Percentiles rank a stretch among this genome's conserved stretches.
Evolutionary conservation across 169 alveolate genomes (phyloP).

Genomic region (Eimeria tenella): DNA sequence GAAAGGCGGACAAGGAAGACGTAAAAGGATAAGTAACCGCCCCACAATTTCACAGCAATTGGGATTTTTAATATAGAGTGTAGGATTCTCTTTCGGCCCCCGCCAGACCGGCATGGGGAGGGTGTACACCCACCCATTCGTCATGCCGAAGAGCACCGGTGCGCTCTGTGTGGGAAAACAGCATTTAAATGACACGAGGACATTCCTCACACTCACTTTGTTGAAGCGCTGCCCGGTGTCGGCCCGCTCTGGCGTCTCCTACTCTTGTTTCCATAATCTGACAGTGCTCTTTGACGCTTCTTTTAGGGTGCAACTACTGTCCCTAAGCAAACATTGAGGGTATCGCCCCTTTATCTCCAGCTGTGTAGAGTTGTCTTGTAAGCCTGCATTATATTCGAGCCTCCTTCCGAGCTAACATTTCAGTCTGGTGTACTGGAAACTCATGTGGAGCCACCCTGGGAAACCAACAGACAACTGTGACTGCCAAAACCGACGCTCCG

Average conservation of each 20-base stretch:
- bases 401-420: constrained; percentile 54
- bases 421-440: constrained; percentile 65
- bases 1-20: too few relatives aligned
- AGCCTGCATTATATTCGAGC: constrained; percentile 2
- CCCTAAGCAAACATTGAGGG: constrained; percentile 49
- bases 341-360: constrained; percentile 32
- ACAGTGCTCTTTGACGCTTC: constrained; percentile 76
- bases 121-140: constrained; percentile 77
- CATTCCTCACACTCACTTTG: constrained; percentile 57
- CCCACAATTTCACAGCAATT: too few relatives aligned
- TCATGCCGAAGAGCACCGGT: constrained; percentile 51
- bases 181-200: constrained; percentile 72
- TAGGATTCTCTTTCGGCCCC: constrained; percentile 7
- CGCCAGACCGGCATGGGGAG: constrained; percentile 51
- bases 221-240: constrained; percentile 51
- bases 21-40: too few relatives aligned
- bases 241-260: constrained; percentile 51
- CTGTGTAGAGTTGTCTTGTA: constrained; percentile 64
- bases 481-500: constrained; percentile 40
- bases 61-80: too few relatives aligned
- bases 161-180: constrained; percentile 33
- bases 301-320: constrained; percentile 70
- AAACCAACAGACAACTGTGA: constrained; percentile 45
- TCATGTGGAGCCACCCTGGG: constrained; percentile 55
- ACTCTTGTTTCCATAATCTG: constrained; percentile 59